Conservation (phyloP, 345 rosid species). For the thale cress (Arabidopsis thaliana) region DNA sequence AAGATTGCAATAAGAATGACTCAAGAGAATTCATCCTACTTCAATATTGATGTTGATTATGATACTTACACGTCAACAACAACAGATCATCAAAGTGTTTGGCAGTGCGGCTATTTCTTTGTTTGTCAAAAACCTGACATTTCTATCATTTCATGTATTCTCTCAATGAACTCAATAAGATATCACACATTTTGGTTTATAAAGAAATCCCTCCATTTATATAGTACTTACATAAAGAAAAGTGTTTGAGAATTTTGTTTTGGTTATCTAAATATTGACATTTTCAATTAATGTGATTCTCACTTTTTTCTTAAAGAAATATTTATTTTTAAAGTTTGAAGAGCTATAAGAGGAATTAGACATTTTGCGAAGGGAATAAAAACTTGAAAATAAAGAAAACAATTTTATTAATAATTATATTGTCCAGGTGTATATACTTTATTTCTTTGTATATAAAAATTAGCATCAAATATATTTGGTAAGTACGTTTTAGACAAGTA, state of each 20-base stretch:
- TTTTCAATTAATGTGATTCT: background rate
- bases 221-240: background rate
- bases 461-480: too few species aligned
- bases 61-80: background rate
- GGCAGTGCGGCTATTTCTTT: background rate
- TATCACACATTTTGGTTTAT: background rate
- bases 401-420: background rate
- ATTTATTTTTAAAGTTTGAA: background rate
- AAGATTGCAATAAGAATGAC: background rate
- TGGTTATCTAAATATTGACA: background rate
- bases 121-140: background rate
- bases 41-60: background rate
- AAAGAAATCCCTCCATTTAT: background rate
- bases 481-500: too few species aligned
- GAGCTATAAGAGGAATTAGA: background rate
- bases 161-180: background rate
- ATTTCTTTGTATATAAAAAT: background rate
- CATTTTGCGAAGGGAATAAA: background rate
- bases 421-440: background rate
- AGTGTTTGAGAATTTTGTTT: background rate
- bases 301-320: background rate
- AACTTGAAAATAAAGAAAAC: background rate
- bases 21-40: background rate
- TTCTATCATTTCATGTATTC: too few species aligned
- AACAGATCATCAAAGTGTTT: background rate